A percentile compares a stretch with the other conserved stretches of the same genome.
phyloP scores from a whole-genome alignment of 2,329 filamentous ascomycete species.

The Microdochium trichocladiopsis region DNA sequence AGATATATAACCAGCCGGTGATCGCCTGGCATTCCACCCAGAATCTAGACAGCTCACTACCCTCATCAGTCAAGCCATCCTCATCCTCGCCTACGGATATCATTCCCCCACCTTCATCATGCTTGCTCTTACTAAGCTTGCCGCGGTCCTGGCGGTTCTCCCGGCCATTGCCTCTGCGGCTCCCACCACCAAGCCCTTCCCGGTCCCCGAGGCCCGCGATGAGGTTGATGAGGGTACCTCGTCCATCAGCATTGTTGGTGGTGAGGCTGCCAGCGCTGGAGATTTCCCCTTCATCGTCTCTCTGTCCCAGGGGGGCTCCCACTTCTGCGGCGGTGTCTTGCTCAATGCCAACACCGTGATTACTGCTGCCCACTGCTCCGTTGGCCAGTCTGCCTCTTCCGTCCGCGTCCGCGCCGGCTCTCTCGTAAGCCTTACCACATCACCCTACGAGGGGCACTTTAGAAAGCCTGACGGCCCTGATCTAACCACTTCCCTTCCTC shows the following conservation, averaged over 20 bases:
- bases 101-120: not conserved
- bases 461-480: too few relatives aligned
- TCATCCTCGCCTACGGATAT: too few relatives aligned
- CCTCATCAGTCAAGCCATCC: too few relatives aligned
- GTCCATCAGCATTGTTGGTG: not conserved
- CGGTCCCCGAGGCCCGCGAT: not conserved
- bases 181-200: not conserved
- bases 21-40: too few relatives aligned
- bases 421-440: too few relatives aligned
- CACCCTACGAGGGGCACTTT: too few relatives aligned
- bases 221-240: not conserved
- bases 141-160: not conserved
- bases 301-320: constrained; percentile 8
- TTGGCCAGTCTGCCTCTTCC: constrained; percentile 9
- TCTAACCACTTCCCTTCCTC: too few relatives aligned
- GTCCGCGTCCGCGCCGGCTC: constrained; percentile 20
- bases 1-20: too few relatives aligned
- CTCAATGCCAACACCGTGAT: constrained; percentile 22
- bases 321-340: constrained; percentile 21
- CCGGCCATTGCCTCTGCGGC: not conserved
- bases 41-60: too few relatives aligned
- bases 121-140: not conserved
- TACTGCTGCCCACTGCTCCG: constrained; percentile 22
- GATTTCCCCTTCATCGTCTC: constrained; percentile 24
- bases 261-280: constrained; percentile 3